phyloP scores from a whole-genome alignment of 257 asterid genomes.

The Solanum gracilifrons region DNA sequence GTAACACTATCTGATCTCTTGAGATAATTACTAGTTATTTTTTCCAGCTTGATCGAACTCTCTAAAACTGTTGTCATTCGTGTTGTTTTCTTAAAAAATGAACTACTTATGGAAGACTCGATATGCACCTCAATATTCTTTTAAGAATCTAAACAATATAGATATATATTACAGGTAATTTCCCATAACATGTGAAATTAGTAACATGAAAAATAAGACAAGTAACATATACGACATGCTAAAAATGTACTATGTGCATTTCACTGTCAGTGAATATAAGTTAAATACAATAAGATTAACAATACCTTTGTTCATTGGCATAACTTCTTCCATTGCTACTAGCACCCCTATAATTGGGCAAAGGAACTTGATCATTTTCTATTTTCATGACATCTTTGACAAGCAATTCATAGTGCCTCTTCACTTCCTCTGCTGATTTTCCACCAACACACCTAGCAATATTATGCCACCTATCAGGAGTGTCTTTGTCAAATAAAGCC shows the following conservation, averaged over 20 bases:
- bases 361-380: conserved; percentile 21
- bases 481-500: conserved; percentile 30
- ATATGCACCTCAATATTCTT: not conserved
- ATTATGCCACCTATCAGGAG: conserved; percentile 33
- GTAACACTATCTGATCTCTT: not conserved
- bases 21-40: not conserved
- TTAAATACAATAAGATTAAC: not conserved
- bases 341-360: conserved; percentile 20
- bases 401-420: conserved; percentile 29
- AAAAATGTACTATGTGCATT: not conserved
- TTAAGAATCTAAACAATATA: not conserved
- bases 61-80: not conserved
- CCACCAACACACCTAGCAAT: conserved; percentile 35
- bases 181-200: not conserved
- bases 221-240: not conserved
- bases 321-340: conserved; percentile 7
- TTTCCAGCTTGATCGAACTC: not conserved
- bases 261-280: not conserved
- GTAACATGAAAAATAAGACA: not conserved
- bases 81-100: not conserved
- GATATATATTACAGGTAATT: not conserved
- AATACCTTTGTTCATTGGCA: conserved; percentile 24
- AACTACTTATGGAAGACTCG: not conserved
- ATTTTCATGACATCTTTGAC: conserved; percentile 28
- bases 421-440: conserved; percentile 31